Conservation (phyloP, 2,329 filamentous ascomycete genomes). For the Fusarium nelsonii region DNA sequence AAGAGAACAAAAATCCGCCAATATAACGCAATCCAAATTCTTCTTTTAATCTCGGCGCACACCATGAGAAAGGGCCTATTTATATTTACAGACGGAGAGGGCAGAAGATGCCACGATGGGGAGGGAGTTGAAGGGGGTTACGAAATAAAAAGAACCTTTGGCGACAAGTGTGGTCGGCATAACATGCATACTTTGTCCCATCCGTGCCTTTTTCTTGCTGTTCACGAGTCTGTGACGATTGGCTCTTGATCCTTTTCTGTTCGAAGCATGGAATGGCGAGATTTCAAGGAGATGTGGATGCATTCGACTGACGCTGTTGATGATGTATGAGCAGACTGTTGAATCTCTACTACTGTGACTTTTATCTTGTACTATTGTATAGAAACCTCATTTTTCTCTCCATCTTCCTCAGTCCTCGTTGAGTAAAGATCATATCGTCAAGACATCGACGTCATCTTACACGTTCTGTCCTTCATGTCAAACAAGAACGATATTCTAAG, state of each 20-base stretch:
- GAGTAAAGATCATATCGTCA: background rate
- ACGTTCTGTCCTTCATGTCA: background rate
- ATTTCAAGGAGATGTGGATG: background rate
- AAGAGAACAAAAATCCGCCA: slow-evolving; percentile 25
- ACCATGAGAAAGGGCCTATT: slow-evolving; percentile 37
- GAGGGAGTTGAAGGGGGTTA: slow-evolving; percentile 6
- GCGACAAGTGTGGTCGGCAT: slow-evolving; percentile 20
- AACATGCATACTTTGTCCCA: slow-evolving; percentile 10
- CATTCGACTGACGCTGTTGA: slow-evolving; percentile 10
- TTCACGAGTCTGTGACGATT: slow-evolving; percentile 15
- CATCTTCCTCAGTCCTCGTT: background rate
- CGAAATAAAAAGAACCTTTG: slow-evolving; percentile 30
- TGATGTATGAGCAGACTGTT: slow-evolving; percentile 20
- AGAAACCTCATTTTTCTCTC: slow-evolving; percentile 48
- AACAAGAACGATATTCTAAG: background rate
- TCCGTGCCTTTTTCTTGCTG: background rate
- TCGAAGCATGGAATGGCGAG: slow-evolving; percentile 4
- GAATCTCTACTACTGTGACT: slow-evolving; percentile 40
- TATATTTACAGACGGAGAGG: slow-evolving; percentile 32
- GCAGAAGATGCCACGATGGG: background rate
- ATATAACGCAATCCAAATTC: slow-evolving; percentile 26
- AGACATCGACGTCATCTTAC: background rate
- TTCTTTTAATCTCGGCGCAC: slow-evolving; percentile 41
- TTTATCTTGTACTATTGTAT: slow-evolving; percentile 55
- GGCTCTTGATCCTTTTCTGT: background rate